These are phyloP conservation scores for Pseudocercospora fijiensis DNA, from an alignment of 2,329 filamentous ascomycete genomes.

Conservation along the genomic window DNA sequence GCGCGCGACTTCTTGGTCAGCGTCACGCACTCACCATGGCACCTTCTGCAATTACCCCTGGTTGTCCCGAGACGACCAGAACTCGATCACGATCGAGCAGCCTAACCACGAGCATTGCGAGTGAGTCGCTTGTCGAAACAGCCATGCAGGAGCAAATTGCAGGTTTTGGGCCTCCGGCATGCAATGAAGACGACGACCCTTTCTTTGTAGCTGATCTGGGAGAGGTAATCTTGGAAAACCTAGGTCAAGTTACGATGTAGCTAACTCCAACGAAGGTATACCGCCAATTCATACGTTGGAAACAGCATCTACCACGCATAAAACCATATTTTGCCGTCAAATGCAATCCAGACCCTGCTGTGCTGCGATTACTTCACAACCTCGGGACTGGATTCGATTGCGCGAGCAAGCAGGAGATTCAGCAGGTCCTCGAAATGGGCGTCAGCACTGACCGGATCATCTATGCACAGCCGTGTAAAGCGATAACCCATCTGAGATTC, in stretches of 20 bases:
- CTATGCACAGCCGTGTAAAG: conserved; percentile 99
- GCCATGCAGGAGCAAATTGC: background rate
- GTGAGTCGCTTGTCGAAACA: background rate
- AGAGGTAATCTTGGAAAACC: conserved; percentile 51
- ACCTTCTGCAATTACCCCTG: background rate
- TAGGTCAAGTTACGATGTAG: background rate
- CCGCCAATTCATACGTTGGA: conserved; percentile 97
- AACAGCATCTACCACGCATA: conserved; percentile 85
- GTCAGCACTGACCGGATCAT: conserved; percentile 89
- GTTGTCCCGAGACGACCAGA: background rate
- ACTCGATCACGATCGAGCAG: background rate
- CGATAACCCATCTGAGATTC: conserved; percentile 93
- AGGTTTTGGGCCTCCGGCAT: conserved; percentile 41
- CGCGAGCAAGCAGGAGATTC: conserved; percentile 95
- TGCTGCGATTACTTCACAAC: conserved; percentile 80
- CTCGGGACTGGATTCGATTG: conserved; percentile 97
- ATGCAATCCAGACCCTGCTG: conserved; percentile 91
- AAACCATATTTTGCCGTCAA: conserved; percentile 99
- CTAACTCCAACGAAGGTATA: conserved; percentile 61
- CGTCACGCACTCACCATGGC: background rate
- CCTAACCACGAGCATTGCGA: background rate
- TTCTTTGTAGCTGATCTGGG: conserved; percentile 98
- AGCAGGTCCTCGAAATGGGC: conserved; percentile 80
- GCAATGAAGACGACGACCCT: conserved; percentile 91
- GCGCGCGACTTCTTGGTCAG: background rate